Conservation (phyloP, 2,329 filamentous ascomycete species). For the Botrytis aclada region DNA sequence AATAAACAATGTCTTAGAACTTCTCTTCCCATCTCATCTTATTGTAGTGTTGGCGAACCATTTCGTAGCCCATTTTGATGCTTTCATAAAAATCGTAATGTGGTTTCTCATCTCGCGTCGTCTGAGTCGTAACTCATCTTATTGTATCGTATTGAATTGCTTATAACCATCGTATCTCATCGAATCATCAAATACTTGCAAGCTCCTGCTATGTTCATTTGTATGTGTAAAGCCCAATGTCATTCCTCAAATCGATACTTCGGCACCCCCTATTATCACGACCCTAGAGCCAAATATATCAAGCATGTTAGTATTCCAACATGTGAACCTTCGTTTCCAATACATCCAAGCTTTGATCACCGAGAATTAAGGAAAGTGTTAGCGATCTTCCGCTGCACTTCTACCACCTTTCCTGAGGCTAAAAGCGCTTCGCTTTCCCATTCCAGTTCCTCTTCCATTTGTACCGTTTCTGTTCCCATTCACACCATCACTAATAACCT, state of each 20-base stretch:
- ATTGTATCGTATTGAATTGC: neutral
- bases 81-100: neutral
- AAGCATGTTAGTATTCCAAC: neutral
- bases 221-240: neutral
- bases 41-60: neutral
- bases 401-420: constrained; percentile 9
- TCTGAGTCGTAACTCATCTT: neutral
- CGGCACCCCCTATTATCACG: neutral
- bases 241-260: neutral
- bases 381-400: neutral
- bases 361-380: neutral
- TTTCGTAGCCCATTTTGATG: neutral
- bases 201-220: neutral
- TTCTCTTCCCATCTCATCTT: neutral
- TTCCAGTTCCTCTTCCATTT: constrained; percentile 3
- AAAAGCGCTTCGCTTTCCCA: constrained; percentile 20
- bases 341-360: constrained; percentile 4
- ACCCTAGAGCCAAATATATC: neutral
- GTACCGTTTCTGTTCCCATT: neutral
- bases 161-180: neutral
- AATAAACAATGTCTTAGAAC: neutral
- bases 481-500: constrained; percentile 11
- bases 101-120: neutral
- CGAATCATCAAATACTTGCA: neutral
- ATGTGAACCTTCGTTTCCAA: neutral